Conservation (phyloP, 768 basidiomycete genomes). For the Solioccasus polychromus region DNA sequence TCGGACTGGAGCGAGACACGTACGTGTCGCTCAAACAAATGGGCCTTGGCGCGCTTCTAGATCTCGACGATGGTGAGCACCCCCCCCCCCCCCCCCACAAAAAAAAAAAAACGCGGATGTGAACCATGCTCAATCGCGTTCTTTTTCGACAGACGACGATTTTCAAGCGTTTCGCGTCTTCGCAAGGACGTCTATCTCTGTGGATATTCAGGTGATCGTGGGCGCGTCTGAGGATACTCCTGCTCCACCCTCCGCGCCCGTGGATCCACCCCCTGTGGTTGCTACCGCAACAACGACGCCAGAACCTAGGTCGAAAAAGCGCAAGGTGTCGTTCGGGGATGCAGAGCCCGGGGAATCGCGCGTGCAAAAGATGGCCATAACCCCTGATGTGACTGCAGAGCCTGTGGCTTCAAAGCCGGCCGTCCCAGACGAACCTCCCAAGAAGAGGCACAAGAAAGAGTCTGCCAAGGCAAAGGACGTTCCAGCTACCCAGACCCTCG, state of each 20-base stretch:
- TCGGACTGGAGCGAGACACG: constrained; percentile 43
- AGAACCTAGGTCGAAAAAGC: constrained; percentile 22
- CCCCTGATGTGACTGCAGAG: background rate
- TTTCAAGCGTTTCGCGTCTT: constrained; percentile 67
- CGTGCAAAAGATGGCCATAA: too few species aligned
- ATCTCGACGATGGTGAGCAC: constrained; percentile 70
- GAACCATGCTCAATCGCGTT: background rate
- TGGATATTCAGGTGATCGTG: constrained; percentile 38
- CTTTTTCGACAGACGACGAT: constrained; percentile 58
- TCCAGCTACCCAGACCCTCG: background rate
- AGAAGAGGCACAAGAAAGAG: constrained; percentile 19
- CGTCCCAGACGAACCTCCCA: constrained; percentile 7
- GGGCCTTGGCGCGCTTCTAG: constrained; percentile 50
- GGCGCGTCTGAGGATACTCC: background rate
- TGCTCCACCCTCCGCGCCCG: background rate
- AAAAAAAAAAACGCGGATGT: background rate
- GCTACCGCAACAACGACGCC: background rate
- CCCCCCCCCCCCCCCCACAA: too few species aligned
- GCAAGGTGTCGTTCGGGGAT: constrained; percentile 17
- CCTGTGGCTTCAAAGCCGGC: background rate
- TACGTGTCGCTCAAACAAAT: constrained; percentile 47
- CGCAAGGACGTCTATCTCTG: constrained; percentile 35
- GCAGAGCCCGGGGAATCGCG: too few species aligned
- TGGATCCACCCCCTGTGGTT: background rate
- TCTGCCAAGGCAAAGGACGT: constrained; percentile 2